Evolutionary conservation across 768 basidiomycete genomes (phyloP).

Genomic region (Suillus brevipes): DNA sequence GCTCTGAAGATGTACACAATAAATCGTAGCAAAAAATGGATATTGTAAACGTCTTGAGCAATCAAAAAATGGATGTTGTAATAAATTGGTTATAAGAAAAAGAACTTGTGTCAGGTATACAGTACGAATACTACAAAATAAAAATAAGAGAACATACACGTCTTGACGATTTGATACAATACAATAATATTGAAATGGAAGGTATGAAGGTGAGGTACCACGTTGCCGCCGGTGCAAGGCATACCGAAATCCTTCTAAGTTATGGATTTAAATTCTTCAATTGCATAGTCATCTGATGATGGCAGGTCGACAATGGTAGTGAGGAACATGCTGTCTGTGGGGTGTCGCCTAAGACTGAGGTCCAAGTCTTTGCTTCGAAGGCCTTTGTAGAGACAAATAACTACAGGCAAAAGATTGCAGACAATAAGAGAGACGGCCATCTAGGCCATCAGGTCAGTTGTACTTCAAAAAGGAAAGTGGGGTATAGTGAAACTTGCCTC

Average conservation of each 20-base stretch:
- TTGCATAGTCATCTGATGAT: neutral
- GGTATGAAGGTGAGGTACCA: neutral
- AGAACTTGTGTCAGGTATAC: neutral
- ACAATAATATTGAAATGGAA: neutral
- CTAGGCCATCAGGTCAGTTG: constrained; percentile 10
- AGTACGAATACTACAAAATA: neutral
- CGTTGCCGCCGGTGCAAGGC: neutral
- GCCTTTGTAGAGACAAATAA: constrained; percentile 15
- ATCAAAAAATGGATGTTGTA: neutral
- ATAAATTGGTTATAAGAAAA: neutral
- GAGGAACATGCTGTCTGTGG: constrained; percentile 6
- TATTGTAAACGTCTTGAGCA: neutral
- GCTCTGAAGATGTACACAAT: neutral
- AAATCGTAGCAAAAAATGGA: neutral
- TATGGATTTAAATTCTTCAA: neutral
- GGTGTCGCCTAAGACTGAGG: neutral
- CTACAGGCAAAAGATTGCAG: constrained; percentile 20
- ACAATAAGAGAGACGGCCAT: constrained; percentile 16
- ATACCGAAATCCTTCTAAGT: neutral
- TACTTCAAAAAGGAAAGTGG: neutral
- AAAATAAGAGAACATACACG: neutral
- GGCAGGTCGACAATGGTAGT: constrained; percentile 11
- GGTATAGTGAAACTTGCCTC: constrained; percentile 14
- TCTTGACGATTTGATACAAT: neutral
- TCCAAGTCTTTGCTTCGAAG: constrained; percentile 11